These are phyloP conservation scores for Scenedesmus sp. DNA, from an alignment of 163 green algal species.

Conservation along the genomic window DNA sequence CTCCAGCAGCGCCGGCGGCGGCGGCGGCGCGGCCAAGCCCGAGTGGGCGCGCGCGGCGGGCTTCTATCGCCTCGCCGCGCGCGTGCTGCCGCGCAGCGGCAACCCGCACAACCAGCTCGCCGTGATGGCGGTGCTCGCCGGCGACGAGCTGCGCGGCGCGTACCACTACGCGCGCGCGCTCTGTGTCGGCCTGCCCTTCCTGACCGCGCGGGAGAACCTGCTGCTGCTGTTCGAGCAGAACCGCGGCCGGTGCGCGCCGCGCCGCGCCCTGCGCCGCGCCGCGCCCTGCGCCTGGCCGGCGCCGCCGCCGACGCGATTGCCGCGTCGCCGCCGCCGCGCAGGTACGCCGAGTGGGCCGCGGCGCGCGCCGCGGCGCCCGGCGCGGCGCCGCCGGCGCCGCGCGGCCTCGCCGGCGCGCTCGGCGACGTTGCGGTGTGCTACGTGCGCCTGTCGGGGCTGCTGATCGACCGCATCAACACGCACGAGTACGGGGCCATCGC, in stretches of 20 bases:
- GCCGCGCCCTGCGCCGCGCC: too few species aligned
- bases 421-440: conserved; percentile 48
- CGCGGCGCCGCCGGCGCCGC: background rate
- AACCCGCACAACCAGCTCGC: conserved; percentile 87
- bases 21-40: conserved; percentile 20
- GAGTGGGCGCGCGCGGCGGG: conserved; percentile 47
- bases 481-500: conserved; percentile 60
- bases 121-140: conserved; percentile 69
- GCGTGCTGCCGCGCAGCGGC: conserved; percentile 60
- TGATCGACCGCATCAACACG: conserved; percentile 80
- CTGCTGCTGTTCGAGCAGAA: conserved; percentile 82
- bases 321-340: too few species aligned
- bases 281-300: too few species aligned
- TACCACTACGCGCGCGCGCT: conserved; percentile 75
- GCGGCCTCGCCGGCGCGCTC: conserved; percentile 5
- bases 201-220: conserved; percentile 82
- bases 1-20: background rate
- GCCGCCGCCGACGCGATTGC: too few species aligned
- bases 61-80: conserved; percentile 56
- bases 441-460: conserved; percentile 67
- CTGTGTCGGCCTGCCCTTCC: conserved; percentile 74
- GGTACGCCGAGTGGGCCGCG: conserved; percentile 6
- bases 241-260: conserved; percentile 54
- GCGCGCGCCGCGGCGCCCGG: too few species aligned
- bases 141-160: conserved; percentile 69